These are phyloP conservation scores for Apodospora peruviana DNA, from an alignment of 495 filamentous ascomycete genomes.

Conservation along the genomic window DNA sequence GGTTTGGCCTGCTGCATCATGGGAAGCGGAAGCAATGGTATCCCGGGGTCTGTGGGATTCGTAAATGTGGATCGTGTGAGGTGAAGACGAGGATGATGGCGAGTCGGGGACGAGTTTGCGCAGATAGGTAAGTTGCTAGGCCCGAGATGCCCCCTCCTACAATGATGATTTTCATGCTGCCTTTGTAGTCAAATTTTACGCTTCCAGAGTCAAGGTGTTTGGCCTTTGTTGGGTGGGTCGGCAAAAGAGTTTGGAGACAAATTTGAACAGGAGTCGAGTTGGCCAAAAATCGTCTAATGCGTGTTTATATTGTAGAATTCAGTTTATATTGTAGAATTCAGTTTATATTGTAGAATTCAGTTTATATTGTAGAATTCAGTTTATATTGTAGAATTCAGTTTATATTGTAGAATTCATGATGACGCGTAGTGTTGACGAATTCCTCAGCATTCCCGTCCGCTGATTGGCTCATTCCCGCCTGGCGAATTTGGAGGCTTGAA, in stretches of 20 bases:
- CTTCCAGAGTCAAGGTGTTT: too few relatives aligned
- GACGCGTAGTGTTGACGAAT: not conserved
- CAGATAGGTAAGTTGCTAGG: slow-evolving; percentile 40
- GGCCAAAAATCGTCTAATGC: too few relatives aligned
- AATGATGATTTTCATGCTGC: slow-evolving; percentile 48
- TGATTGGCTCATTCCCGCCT: not conserved
- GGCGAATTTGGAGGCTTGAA: not conserved
- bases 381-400: too few relatives aligned
- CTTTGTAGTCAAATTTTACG: too few relatives aligned
- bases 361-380: too few relatives aligned
- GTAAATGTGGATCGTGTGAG: slow-evolving; percentile 29
- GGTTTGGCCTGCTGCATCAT: slow-evolving; percentile 25
- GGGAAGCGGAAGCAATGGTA: slow-evolving; percentile 13
- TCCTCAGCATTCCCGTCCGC: not conserved
- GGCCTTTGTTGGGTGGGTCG: too few relatives aligned
- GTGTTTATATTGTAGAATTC: too few relatives aligned
- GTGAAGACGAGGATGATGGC: slow-evolving; percentile 1
- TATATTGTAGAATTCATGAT: too few relatives aligned
- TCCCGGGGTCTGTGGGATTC: slow-evolving; percentile 19
- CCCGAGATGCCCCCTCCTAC: slow-evolving; percentile 49
- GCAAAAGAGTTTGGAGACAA: too few relatives aligned
- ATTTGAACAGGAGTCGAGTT: too few relatives aligned
- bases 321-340: too few relatives aligned
- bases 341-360: too few relatives aligned
- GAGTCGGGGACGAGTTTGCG: slow-evolving; percentile 38